Base-by-base conservation (phyloP, 352 stramenopile species). In the Phytophthora lateralis region DNA sequence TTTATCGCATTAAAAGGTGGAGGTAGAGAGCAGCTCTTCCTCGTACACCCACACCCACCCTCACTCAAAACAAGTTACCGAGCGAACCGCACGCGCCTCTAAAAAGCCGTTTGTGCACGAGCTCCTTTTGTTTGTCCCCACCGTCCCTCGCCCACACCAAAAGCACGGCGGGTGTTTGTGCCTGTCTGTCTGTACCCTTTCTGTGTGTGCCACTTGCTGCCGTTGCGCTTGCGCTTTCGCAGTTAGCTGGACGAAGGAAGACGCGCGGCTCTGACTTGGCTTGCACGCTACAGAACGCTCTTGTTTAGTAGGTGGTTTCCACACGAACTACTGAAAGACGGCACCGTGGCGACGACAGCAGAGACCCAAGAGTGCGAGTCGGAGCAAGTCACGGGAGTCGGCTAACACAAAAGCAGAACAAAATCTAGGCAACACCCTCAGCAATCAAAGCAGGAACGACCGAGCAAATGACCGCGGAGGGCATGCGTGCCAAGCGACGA, bases 401-500 rank as follows among this genome's bases (percentile, higher is more conserved):
- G 74, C 54, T 88, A 78, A 79, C n/a, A 48, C 9, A 32, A 8
- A n/a, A 46, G n/a, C 52, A 47, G 44, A 4, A 1, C 45, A 24
- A 24, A 24, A 3, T n/a, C 1, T 45, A 55, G 53, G 18, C 24
- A 15, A 68, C 4, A 38, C 7, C 29, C 21, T 56, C 27, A 45
- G n/a, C 30, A 45, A 30, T 15, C 18, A 41, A 51, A 27, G 24
- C n/a, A 56, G 26, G 15, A 29, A 34, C 26, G 46, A 54, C n/a
- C 17, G 59, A 68, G 35, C 63, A 48, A 57, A 93, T 93, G 84
- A 91, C 80, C 52, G 80, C 69, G 26, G 80, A 91, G 43, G 73
- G 65, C 51, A 93, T 91, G 80, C 80, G 81, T 48, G 71, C 78
- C 51, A 89, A 91, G 63, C 78, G 85, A 80, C 79, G 85, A 64